Evolutionary conservation across 768 basidiomycete species (phyloP).

Genomic region (Candolleomyces aberdarensis): DNA sequence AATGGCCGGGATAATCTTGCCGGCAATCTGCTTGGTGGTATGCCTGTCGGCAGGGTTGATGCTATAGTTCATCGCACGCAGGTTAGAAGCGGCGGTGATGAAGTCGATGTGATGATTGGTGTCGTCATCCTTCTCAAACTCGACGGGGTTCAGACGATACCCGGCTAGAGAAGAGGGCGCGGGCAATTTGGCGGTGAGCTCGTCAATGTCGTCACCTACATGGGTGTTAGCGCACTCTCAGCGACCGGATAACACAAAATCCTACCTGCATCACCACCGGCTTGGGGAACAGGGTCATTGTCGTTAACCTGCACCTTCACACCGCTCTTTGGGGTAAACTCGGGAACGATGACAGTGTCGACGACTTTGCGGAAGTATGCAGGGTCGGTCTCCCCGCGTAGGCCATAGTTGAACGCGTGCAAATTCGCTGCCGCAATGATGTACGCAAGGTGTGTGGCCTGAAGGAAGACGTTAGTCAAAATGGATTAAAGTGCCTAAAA

Average conservation of each 20-base stretch:
- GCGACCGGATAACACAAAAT: background rate
- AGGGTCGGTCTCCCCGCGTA: conserved; percentile 84
- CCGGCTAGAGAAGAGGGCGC: conserved; percentile 90
- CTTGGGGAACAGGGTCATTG: conserved; percentile 77
- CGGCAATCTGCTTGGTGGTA: conserved; percentile 95
- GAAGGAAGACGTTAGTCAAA: conserved; percentile 8
- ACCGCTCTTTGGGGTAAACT: conserved; percentile 90
- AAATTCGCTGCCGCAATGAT: conserved; percentile 93
- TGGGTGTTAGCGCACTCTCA: conserved; percentile 6
- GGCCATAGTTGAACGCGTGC: conserved; percentile 96
- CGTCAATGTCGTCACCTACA: conserved; percentile 51
- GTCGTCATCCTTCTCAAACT: conserved; percentile 99
- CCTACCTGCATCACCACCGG: conserved; percentile 34
- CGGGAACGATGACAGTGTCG: conserved; percentile 80
- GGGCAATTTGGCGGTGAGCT: conserved; percentile 70
- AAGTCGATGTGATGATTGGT: conserved; percentile 98
- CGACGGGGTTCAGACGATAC: conserved; percentile 92
- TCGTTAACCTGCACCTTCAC: conserved; percentile 94
- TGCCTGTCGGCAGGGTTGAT: conserved; percentile 87
- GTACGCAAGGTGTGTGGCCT: conserved; percentile 86
- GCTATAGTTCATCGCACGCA: conserved; percentile 92
- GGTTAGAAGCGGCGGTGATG: conserved; percentile 95
- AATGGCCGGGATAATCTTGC: conserved; percentile 99
- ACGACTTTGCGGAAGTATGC: conserved; percentile 80
- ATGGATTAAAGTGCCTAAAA: conserved; percentile 1